These are phyloP conservation scores for Xylariales sp. DNA, from an alignment of 2,329 filamentous ascomycete genomes.

Conservation along the genomic window DNA sequence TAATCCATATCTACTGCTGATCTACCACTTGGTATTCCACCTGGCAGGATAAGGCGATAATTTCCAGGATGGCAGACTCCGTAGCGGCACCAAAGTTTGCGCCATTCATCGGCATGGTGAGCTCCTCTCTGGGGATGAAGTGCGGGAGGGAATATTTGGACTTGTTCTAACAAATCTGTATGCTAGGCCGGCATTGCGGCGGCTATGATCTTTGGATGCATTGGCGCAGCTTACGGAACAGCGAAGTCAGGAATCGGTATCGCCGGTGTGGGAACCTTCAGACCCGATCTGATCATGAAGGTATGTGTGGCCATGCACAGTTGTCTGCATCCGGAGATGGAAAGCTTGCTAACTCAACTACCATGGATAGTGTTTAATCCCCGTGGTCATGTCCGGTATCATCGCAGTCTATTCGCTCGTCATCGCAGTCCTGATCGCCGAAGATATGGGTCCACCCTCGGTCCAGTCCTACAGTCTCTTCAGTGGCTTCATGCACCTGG, in stretches of 20 bases:
- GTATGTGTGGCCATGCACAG: no score
- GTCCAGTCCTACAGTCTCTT: slow-evolving; percentile 72
- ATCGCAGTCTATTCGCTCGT: slow-evolving; percentile 97
- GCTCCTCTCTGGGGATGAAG: slow-evolving; percentile 23
- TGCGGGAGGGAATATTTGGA: slow-evolving; percentile 1
- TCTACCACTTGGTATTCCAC: not conserved
- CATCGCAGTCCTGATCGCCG: slow-evolving; percentile 91
- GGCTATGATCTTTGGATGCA: slow-evolving; percentile 84
- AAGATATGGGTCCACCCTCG: slow-evolving; percentile 74
- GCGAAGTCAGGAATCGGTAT: slow-evolving; percentile 88
- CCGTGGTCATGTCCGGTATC: slow-evolving; percentile 98
- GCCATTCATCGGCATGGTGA: slow-evolving; percentile 84
- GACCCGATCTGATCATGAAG: slow-evolving; percentile 90
- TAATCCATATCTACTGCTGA: not conserved
- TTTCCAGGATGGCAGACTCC: slow-evolving; percentile 46
- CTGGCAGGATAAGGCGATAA: not conserved
- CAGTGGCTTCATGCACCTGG: slow-evolving; percentile 89
- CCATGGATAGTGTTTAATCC: slow-evolving; percentile 77
- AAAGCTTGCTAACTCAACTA: no score
- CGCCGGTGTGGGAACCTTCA: slow-evolving; percentile 77
- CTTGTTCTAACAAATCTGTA: slow-evolving; percentile 4
- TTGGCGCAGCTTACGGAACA: slow-evolving; percentile 81
- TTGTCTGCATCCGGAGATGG: no score
- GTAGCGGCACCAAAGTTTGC: slow-evolving; percentile 72
- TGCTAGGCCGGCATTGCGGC: slow-evolving; percentile 70